Conservation (phyloP, 176 grass and related monocot genomes). For the Dendrocalamus sinicus region DNA sequence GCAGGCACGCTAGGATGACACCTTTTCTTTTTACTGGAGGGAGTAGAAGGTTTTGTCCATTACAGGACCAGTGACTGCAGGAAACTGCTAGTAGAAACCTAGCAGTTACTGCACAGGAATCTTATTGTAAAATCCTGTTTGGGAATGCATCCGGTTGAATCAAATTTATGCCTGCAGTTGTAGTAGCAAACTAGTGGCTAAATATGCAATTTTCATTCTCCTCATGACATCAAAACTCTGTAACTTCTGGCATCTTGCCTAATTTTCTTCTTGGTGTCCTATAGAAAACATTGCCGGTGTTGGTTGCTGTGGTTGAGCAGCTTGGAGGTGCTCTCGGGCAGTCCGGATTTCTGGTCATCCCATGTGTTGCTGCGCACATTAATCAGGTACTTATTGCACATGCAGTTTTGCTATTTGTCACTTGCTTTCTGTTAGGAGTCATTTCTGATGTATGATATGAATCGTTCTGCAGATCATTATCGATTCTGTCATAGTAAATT, state of each 20-base stretch:
- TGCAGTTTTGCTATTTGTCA: not conserved
- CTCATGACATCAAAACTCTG: not conserved
- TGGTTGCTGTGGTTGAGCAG: slow-evolving; percentile 87
- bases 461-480: slow-evolving; percentile 72
- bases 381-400: slow-evolving; percentile 66
- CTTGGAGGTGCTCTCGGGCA: slow-evolving; percentile 78
- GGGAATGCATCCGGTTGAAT: slow-evolving; percentile 3
- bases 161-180: not conserved
- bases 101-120: not conserved
- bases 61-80: not conserved
- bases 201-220: slow-evolving; percentile 25
- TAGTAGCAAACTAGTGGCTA: slow-evolving; percentile 14
- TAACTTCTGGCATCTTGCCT: slow-evolving; percentile 7
- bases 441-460: slow-evolving; percentile 31
- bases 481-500: slow-evolving; percentile 77
- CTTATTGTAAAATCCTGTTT: slow-evolving; percentile 5
- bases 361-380: slow-evolving; percentile 75
- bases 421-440: slow-evolving; percentile 11
- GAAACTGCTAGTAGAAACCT: not conserved
- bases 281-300: slow-evolving; percentile 87
- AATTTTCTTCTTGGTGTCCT: slow-evolving; percentile 21
- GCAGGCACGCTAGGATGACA: not conserved
- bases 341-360: slow-evolving; percentile 73
- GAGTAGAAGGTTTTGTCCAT: not conserved
- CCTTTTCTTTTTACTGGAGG: not conserved